Conservation (phyloP, 805 yeast species). For the Suhomyces faveliae region DNA sequence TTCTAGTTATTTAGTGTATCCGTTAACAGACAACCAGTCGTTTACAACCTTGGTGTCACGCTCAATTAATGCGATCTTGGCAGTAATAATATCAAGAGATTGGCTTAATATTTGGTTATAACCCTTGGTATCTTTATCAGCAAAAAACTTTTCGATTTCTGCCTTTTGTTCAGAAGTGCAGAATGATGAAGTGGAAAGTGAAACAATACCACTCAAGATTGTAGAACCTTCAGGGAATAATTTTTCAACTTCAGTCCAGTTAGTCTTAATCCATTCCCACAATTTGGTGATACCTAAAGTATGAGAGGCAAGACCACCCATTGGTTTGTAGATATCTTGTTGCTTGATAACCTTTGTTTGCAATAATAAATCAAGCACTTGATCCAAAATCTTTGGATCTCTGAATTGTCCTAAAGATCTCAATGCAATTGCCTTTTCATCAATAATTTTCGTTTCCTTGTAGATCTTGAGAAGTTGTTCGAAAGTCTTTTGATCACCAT, state of each 20-base stretch:
- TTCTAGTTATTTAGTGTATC: constrained; percentile 19
- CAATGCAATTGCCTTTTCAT: constrained; percentile 70
- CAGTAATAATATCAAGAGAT: constrained; percentile 56
- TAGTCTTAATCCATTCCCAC: constrained; percentile 69
- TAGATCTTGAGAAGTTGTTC: constrained; percentile 61
- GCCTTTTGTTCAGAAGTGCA: constrained; percentile 53
- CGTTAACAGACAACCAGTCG: constrained; percentile 47
- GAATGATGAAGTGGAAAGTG: constrained; percentile 58
- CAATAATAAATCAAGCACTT: constrained; percentile 55
- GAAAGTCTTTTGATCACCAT: constrained; percentile 61
- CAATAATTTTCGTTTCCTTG: constrained; percentile 57
- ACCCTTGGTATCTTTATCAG: constrained; percentile 56
- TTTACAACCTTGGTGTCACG: constrained; percentile 51
- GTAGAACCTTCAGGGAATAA: constrained; percentile 78
- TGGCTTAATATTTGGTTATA: constrained; percentile 64
- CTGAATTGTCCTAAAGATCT: constrained; percentile 65
- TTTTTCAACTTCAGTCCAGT: constrained; percentile 70
- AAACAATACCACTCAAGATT: constrained; percentile 75
- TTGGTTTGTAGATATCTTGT: constrained; percentile 76
- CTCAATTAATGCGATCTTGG: constrained; percentile 57
- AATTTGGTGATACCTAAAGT: constrained; percentile 63
- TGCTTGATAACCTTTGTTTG: constrained; percentile 55
- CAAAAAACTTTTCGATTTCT: constrained; percentile 52
- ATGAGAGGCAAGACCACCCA: constrained; percentile 67
- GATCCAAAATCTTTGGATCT: constrained; percentile 49